Percentiles rank a stretch among this genome's conserved stretches.
Evolutionary conservation across 2,329 filamentous ascomycete species (phyloP).

Genomic region (Beauveria pseudobassiana): DNA sequence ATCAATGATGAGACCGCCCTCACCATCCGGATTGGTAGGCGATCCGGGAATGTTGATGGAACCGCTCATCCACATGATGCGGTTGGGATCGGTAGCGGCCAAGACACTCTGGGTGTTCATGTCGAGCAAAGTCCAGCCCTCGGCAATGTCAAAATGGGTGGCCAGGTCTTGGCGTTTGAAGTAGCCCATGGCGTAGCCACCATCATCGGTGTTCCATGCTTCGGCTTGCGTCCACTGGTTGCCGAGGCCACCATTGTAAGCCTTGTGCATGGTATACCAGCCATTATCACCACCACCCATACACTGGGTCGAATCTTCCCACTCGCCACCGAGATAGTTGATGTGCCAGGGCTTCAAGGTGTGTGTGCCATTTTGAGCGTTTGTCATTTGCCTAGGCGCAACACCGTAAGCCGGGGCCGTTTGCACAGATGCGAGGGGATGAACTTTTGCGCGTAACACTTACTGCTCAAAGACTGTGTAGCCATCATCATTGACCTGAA

Average conservation of each 20-base stretch:
- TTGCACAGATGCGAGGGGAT: no score
- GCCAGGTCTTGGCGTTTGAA: constrained; percentile 42
- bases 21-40: constrained; percentile 19
- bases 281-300: constrained; percentile 43
- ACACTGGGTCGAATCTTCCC: constrained; percentile 41
- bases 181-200: constrained; percentile 34
- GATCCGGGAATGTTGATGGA: constrained; percentile 41
- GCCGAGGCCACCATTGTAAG: constrained; percentile 41
- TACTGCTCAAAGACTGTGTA: constrained; percentile 42
- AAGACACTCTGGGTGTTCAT: constrained; percentile 11
- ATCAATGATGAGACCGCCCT: constrained; percentile 40
- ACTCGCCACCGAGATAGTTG: constrained; percentile 42
- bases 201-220: background rate
- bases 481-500: constrained; percentile 25
- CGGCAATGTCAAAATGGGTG: constrained; percentile 46
- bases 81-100: constrained; percentile 39
- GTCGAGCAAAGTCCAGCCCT: constrained; percentile 37
- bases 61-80: constrained; percentile 29
- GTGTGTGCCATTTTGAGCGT: constrained; percentile 33
- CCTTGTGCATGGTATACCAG: constrained; percentile 42
- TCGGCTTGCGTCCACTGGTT: constrained; percentile 36
- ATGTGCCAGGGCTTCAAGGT: constrained; percentile 43
- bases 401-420: background rate
- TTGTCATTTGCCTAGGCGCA: constrained; percentile 24
- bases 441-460: constrained; percentile 16